Evolutionary conservation across 768 basidiomycete species (phyloP), one percentile per base, ranked within the genome.

Genomic region (Boletus insuetus): DNA sequence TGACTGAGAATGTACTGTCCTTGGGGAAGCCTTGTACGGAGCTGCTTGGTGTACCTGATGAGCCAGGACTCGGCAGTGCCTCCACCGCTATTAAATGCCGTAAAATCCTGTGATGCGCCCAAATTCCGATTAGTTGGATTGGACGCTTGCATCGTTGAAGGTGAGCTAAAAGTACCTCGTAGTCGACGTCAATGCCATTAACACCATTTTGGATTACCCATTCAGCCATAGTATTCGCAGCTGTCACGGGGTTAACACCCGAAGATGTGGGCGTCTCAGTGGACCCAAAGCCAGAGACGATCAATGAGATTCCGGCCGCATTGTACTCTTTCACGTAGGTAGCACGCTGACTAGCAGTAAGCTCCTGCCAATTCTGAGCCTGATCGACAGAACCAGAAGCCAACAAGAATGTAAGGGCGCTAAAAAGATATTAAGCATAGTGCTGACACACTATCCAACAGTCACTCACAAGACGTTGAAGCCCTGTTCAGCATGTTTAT

Each of bases 281-380:
- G 12, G 79, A 73, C 7, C 81, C 81, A 58, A 85, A 85, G 4
- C 72, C 75, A 43, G 81, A 80, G 6, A 85, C 83, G 49, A 86
- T 75, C 44, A 86, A 62, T 20, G 78, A 79, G 64, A 84, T 83
- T 19, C 83, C 83, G 7, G 82, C 82, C 0, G 77, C 74, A 22
- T 72, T 73, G 61, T 84, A 85, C 53, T 79, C 73, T 1, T 75
- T 58, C 55, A 81, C 68, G 61, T 79, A 74, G 14, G 73, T 35
- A 13, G 75, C 55, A 29, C 82, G 76, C 34, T 79, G 65, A 17
- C 58, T 57, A 6, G 70, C 69, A 2, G 73, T 65, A 3, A 82
- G 68, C 35, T 61, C 60, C 24, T 73, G 62, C 80, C 79, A 82
- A 54, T 75, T 75, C 47, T 68, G 65, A 7, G 79, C 81, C 67